These are phyloP conservation scores for Asterionellopsis glacialis DNA, from an alignment of 108 stramenopile genomes.

Conservation along the genomic window DNA sequence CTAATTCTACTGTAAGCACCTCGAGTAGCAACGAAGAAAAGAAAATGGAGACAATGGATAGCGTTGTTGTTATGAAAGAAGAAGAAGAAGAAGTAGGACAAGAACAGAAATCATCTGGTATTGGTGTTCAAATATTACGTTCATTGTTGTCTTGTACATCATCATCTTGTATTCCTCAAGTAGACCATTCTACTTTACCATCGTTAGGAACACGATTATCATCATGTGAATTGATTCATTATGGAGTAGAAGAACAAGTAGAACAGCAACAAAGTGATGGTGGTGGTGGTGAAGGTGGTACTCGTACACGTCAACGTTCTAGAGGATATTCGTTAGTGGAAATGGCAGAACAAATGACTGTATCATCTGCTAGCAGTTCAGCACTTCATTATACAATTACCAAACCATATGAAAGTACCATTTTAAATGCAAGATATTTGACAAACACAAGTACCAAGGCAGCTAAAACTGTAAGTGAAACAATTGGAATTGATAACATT, in stretches of 20 bases:
- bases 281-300: constrained; percentile 9
- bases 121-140: constrained; percentile 4
- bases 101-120: neutral
- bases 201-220: constrained; percentile 43
- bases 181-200: constrained; percentile 37
- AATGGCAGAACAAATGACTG: constrained; percentile 43
- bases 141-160: constrained; percentile 3
- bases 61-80: neutral
- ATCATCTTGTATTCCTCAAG: constrained; percentile 21
- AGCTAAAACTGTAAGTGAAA: constrained; percentile 24
- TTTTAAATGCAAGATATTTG: constrained; percentile 71
- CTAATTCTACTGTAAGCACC: neutral
- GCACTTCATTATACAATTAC: constrained; percentile 41
- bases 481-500: neutral
- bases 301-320: neutral
- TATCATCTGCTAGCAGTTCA: constrained; percentile 40
- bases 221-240: constrained; percentile 52
- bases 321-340: constrained; percentile 5
- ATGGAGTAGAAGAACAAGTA: constrained; percentile 26
- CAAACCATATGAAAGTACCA: constrained; percentile 57
- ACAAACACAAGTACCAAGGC: constrained; percentile 57
- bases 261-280: constrained; percentile 8
- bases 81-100: too few species aligned
- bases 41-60: constrained; percentile 20
- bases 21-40: constrained; percentile 22